Evolutionary conservation across 106 monocot species (phyloP), one percentile per base, ranked within the genome.

Genomic region (Dendrobium nobile): DNA sequence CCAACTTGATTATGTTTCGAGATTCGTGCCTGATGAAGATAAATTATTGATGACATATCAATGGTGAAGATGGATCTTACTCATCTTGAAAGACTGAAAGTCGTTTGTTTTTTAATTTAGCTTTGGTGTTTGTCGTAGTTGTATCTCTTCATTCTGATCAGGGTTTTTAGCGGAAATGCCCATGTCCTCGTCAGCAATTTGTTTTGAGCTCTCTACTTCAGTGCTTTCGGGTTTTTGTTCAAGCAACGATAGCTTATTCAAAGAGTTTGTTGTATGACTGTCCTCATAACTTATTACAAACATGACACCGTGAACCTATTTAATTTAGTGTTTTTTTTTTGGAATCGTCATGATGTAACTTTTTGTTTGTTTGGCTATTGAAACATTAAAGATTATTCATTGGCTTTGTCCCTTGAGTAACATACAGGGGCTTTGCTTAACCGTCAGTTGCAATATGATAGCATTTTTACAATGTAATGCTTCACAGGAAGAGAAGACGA

Each of bases 401-500:
- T 24, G 33, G 3, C 70, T 70, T 70, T 70, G 10, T 33, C n/a
- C 1, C 24, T 6, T 26, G 51, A 65, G 64, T n/a, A 31, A 70
- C 24, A 24, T 70, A 16, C 15, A 70, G 37, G 70, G 13, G 15
- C 20, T 37, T 4, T 68, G 68, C 37, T 70, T 15, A 15, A 40
- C 37, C 11, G 37, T 70, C 33, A 33, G 37, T 5, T 70, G 37
- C 70, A 33, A 6, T 20, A 70, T 70, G 26, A 67, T 67, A 7
- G 9, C 33, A 33, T 70, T 33, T 10, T 70, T 70, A 70, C 33
- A 70, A 70, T 33, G 33, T 70, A 20, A 28, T 80, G 6, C 54
- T 82, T 75, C 42, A 4, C 73, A 94, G 98, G 91, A 92, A 47
- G 98, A 98, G n/a, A 82, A 98, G 77, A 95, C 98, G 2, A 98